Base-by-base conservation (phyloP, 2,329 filamentous ascomycete species). In the Cercospora nicotianae region DNA sequence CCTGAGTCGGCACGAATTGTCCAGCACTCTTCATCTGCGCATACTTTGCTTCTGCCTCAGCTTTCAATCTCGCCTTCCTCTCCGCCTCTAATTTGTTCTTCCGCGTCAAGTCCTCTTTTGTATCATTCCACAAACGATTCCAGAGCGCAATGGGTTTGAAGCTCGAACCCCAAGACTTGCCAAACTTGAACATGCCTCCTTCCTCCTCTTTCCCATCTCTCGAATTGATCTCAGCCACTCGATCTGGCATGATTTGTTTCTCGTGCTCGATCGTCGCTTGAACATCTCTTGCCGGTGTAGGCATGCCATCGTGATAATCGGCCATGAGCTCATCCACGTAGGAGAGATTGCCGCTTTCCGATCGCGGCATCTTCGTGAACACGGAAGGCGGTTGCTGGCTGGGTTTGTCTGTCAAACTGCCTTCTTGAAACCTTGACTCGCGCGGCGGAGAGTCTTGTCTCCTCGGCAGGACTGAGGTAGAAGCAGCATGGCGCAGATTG, bases 361-460 rank as follows among this genome's bases (percentile, higher is more conserved):
- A 73, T 42, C 75, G 65, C 18, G 60, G 57, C 59, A 77, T 71
- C 31, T 81, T 87, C 51, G 91, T 83, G 78, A 91, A 93, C 48
- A 87, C 84, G 55, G 86, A 84, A 0, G 91, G 91, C 30, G 92
- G 92, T 67, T 84, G 86, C 67, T 87, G 85, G 75, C 91, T 94
- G 33, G 87, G 83, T 71, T 91, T 89, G 79, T 96, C 92, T 75
- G 90, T 92, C 91, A 97, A 94, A 75, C 90, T 94, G 48, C 91
- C 93, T 80, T 97, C 93, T 42, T 86, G 79, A 72, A 90, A 90
- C 64, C 81, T 90, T 75, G 86, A 96, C 83, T 80, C 88, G 77
- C 81, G 87, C 82, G 69, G 62, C 45, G 70, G 63, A 51, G 67
- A 67, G 39, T 18, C 23, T 45, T 72, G 68, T 42, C 64, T 61